phyloP scores from a whole-genome alignment of 73 alveolate species.

The Urostyla sp. region DNA sequence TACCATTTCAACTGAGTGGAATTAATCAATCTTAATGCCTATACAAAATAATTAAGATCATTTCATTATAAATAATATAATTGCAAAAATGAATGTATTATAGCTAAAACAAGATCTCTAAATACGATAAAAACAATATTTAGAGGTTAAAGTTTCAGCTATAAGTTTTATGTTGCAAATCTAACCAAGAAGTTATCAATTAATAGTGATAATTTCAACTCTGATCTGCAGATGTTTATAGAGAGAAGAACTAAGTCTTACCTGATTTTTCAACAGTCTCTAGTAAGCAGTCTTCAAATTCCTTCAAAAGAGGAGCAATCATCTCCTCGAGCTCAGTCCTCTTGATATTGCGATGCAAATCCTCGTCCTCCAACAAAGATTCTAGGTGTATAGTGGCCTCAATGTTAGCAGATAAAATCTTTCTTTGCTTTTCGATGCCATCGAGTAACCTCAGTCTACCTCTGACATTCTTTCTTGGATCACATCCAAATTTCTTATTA shows the following conservation, averaged over 20 bases:
- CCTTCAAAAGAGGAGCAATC: slow-evolving; percentile 64
- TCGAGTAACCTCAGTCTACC: slow-evolving; percentile 91
- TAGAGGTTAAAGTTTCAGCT: too few relatives aligned
- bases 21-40: slow-evolving; percentile 73
- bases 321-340: slow-evolving; percentile 94
- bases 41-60: neutral
- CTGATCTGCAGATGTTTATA: slow-evolving; percentile 20
- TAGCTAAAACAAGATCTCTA: too few relatives aligned
- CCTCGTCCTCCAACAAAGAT: slow-evolving; percentile 95
- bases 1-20: slow-evolving; percentile 95
- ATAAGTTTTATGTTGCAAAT: slow-evolving; percentile 4
- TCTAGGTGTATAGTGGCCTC: slow-evolving; percentile 91
- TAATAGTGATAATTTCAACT: slow-evolving; percentile 2
- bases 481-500: slow-evolving; percentile 81
- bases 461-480: slow-evolving; percentile 88
- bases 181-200: slow-evolving; percentile 25
- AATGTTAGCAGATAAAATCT: slow-evolving; percentile 91
- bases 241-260: too few relatives aligned
- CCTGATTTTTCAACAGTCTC: slow-evolving; percentile 72
- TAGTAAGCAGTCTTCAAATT: slow-evolving; percentile 70
- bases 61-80: neutral
- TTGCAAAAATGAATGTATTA: neutral
- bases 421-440: slow-evolving; percentile 92
- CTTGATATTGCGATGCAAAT: slow-evolving; percentile 79
- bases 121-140: too few relatives aligned